Base-by-base conservation (phyloP, 2,329 filamentous ascomycete species). In the Pseudogymnoascus sp. region DNA sequence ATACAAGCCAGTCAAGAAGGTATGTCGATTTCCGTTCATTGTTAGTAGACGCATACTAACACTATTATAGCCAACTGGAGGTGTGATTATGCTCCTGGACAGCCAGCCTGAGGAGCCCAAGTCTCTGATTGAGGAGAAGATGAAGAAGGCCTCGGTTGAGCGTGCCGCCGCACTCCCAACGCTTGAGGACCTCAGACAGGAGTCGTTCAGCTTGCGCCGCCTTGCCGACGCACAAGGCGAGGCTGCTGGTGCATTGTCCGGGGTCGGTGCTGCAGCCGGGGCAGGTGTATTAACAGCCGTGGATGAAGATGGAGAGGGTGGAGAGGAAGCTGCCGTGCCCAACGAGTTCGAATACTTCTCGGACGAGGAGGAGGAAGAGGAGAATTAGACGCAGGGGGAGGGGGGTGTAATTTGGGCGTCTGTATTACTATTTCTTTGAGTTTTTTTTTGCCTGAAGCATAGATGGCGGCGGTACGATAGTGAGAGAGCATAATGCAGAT, bases 1-100 rank as follows among this genome's bases (percentile, higher is more conserved):
- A 68, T 99, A 97, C 76, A 90, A 89, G 80, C 93, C 94, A 35
- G 92, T 97, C 63, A 90, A 90, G 78, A 87, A 96, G 84, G 90
- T 93, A 77, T 73, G 80, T 74, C 14, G 12, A 18, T 14, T 32
- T 25, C 35, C 30, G 14, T 54, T 37, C 14, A 7, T 50, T n/a
- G 20, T 35, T n/a, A 39, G 8, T 4, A 47, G 16, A 34, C 5
- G 22, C 7, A 63, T 71, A 62, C 78, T 83, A 75, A 84, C 71
- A 41, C 8, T 14, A 12, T 18, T 60, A 9, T 69, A 96, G 89
- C 90, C 93, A 64, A 97, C 93, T 41, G 93, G 94, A 66, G 94
- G 94, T 66, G 91, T 96, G 37, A 86, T 97, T 34, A 82, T 99
- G n/a, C 84, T 99, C 20, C 81, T 90, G 61, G 94, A 99, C 73